Conservation (phyloP, 441 rosid genomes). For the Populus tomentosa region DNA sequence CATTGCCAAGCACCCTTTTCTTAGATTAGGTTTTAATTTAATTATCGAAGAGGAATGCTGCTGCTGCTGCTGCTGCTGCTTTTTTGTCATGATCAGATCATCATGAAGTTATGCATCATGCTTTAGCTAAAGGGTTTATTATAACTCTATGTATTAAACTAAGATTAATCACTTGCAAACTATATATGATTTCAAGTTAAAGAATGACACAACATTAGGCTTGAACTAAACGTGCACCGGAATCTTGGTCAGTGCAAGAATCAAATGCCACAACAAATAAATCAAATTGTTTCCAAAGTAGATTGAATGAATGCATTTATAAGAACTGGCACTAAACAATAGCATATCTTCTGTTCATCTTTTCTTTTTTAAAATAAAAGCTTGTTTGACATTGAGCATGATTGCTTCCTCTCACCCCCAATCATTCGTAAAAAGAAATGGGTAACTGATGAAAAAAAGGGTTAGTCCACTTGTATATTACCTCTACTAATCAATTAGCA, state of each 20-base stretch:
- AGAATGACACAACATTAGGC: background rate
- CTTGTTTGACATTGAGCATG: conserved; percentile 25
- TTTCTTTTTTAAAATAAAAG: no score
- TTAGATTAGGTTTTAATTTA: conserved; percentile 25
- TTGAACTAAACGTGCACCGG: background rate
- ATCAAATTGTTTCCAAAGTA: no score
- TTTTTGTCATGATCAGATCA: background rate
- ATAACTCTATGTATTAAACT: no score
- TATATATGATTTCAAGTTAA: no score
- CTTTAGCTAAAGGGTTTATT: background rate
- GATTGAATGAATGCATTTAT: no score
- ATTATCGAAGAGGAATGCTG: conserved; percentile 3
- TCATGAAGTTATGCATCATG: background rate
- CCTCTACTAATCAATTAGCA: no score
- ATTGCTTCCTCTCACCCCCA: conserved; percentile 18
- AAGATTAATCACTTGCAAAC: no score
- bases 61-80: background rate
- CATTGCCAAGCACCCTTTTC: conserved; percentile 4
- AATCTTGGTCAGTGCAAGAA: background rate
- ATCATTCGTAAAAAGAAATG: conserved; percentile 6
- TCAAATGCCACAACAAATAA: background rate
- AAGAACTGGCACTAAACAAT: no score
- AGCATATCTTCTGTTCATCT: no score
- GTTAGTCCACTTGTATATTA: no score
- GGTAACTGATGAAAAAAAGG: background rate